Percentiles rank a stretch among this genome's conserved stretches.
phyloP scores from a whole-genome alignment of 1,284 basidiomycete genomes.

The Papiliotrema flavescens region DNA sequence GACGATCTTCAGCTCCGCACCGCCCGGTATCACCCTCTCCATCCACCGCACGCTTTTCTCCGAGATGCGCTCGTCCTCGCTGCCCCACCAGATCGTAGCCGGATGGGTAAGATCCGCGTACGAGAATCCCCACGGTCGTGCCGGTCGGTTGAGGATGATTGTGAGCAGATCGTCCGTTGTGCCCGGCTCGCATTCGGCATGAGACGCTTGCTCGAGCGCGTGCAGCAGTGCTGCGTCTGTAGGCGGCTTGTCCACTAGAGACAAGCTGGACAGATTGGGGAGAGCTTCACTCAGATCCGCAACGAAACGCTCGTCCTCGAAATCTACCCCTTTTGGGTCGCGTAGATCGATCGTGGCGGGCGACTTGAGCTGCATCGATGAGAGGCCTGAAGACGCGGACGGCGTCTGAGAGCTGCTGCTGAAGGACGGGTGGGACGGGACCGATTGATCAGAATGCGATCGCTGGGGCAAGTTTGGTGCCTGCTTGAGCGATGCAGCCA shows the following conservation, averaged over 20 bases:
- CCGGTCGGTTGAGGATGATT: conserved; percentile 74
- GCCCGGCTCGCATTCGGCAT: conserved; percentile 87
- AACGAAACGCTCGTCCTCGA: not conserved
- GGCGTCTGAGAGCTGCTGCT: not conserved
- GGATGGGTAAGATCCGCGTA: conserved; percentile 65
- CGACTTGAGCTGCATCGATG: not conserved
- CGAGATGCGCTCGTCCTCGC: conserved; percentile 86
- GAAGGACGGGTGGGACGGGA: not conserved
- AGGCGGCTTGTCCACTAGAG: conserved; percentile 3
- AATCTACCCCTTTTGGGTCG: not conserved
- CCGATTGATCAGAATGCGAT: not conserved
- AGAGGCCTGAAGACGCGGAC: not conserved
- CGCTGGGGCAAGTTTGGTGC: not conserved
- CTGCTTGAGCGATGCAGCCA: not conserved
- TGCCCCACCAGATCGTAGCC: conserved; percentile 91
- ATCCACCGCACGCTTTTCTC: conserved; percentile 85
- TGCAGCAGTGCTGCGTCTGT: conserved; percentile 48
- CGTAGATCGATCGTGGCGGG: not conserved
- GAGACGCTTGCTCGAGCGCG: conserved; percentile 86
- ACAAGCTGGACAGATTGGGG: not conserved
- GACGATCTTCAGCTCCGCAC: conserved; percentile 73
- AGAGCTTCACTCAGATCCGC: not conserved
- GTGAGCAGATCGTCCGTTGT: conserved; percentile 85
- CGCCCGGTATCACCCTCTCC: conserved; percentile 66
- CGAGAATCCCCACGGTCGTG: conserved; percentile 44